A percentile compares a stretch with the other conserved stretches of the same genome.
Evolutionary conservation across 2,329 filamentous ascomycete species (phyloP).

Genomic region (Xylaria sp.): DNA sequence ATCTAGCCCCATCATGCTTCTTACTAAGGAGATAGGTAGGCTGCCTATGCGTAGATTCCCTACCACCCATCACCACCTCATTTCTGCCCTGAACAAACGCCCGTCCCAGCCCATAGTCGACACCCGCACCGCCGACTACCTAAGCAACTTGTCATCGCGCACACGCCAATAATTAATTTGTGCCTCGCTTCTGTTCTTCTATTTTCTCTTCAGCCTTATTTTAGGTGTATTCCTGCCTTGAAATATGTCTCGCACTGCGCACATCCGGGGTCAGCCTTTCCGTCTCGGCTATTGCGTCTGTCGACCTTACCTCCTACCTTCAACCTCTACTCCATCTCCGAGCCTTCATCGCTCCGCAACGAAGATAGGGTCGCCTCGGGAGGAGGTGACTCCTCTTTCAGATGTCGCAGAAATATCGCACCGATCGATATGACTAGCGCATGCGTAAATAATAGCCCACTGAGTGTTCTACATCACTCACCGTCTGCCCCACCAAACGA

Average conservation of each 20-base stretch:
- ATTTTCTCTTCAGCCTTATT: background rate
- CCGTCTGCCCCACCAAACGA: slow-evolving; percentile 24
- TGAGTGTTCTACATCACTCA: slow-evolving; percentile 9
- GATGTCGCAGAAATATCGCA: background rate
- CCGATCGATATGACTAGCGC: slow-evolving; percentile 13
- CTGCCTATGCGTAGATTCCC: background rate
- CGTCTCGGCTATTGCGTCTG: background rate
- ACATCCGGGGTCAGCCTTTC: background rate
- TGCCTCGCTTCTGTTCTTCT: background rate
- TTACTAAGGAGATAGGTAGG: background rate
- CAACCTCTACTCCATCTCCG: slow-evolving; percentile 13
- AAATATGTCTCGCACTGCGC: background rate
- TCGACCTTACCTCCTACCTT: slow-evolving; percentile 5
- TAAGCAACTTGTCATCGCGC: slow-evolving; percentile 3
- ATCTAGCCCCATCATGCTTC: background rate
- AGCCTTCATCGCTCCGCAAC: slow-evolving; percentile 8
- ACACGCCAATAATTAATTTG: background rate
- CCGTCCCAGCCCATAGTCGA: slow-evolving; percentile 11
- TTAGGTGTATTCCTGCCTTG: background rate
- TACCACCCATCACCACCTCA: slow-evolving; percentile 1
- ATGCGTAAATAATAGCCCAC: slow-evolving; percentile 17
- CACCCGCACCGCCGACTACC: background rate
- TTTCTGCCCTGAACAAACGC: slow-evolving; percentile 2
- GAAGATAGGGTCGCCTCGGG: slow-evolving; percentile 6
- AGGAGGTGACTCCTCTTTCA: background rate